phyloP scores from a whole-genome alignment of 176 grass and related monocot genomes.

The Melocanna baccifera region DNA sequence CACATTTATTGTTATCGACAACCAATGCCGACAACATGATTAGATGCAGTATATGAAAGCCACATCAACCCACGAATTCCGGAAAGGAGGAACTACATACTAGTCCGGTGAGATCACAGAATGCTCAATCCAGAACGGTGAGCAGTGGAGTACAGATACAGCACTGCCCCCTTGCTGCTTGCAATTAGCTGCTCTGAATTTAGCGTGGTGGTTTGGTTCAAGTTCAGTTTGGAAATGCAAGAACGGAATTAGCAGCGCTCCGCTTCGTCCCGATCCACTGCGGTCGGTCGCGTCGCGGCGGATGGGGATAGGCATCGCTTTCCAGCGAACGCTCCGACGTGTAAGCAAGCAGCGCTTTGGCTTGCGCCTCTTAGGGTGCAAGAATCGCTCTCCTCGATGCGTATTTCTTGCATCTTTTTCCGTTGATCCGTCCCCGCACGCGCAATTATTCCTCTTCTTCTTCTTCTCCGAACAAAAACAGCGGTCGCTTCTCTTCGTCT shows the following conservation, averaged over 20 bases:
- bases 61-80: not conserved
- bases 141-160: not conserved
- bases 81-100: no score
- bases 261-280: not conserved
- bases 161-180: not conserved
- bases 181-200: not conserved
- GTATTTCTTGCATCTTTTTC: not conserved
- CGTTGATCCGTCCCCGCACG: not conserved
- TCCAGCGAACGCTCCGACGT: conserved; percentile 20
- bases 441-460: no score
- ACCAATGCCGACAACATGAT: no score
- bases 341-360: conserved; percentile 37
- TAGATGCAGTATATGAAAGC: not conserved
- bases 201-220: not conserved
- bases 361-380: conserved; percentile 37
- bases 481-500: not conserved
- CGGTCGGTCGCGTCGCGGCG: not conserved
- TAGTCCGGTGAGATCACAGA: not conserved
- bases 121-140: not conserved
- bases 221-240: not conserved
- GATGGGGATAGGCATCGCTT: not conserved
- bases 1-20: no score
- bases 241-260: not conserved
- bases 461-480: not conserved
- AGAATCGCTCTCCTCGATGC: conserved; percentile 29